A percentile compares a stretch with the other conserved stretches of the same genome.
Evolutionary conservation across 2,329 filamentous ascomycete species (phyloP).

Genomic region (Microdochium bolleyi): DNA sequence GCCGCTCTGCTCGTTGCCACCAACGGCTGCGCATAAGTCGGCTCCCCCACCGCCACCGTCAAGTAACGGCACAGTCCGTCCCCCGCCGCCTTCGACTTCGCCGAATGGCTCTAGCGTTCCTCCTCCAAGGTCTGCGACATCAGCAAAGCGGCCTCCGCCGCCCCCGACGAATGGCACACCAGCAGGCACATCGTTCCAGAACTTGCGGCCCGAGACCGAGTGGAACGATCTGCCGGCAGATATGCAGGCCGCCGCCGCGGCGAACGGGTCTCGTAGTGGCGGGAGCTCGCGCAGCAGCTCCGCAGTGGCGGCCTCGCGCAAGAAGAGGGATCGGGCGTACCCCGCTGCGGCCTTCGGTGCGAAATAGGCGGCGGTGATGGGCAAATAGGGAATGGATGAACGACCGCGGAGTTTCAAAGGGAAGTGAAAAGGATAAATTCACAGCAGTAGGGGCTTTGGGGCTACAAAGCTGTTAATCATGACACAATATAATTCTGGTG

Average conservation of each 20-base stretch:
- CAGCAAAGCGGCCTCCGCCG: not conserved
- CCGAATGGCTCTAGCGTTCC: not conserved
- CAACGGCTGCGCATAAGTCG: not conserved
- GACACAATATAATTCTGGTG: no score
- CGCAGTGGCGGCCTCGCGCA: slow-evolving; percentile 25
- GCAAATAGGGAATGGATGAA: no score
- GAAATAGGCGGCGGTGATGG: not conserved
- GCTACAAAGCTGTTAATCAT: no score
- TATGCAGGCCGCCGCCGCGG: slow-evolving; percentile 29
- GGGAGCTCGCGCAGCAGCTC: slow-evolving; percentile 51
- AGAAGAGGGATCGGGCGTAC: slow-evolving; percentile 54
- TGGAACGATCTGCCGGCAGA: slow-evolving; percentile 61
- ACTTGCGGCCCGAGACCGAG: slow-evolving; percentile 48
- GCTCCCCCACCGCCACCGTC: slow-evolving; percentile 14
- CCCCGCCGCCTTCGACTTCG: not conserved
- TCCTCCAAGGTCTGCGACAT: not conserved
- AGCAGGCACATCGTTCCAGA: slow-evolving; percentile 46
- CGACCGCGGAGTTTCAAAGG: no score
- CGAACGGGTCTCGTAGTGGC: slow-evolving; percentile 25
- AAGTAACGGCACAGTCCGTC: slow-evolving; percentile 6
- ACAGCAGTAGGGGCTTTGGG: no score
- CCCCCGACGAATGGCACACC: slow-evolving; percentile 5
- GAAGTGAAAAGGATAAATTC: no score
- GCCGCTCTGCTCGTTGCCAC: not conserved
- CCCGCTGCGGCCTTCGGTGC: slow-evolving; percentile 52